These are phyloP conservation scores for Xylariaceae sp. DNA, from an alignment of 2,329 filamentous ascomycete genomes.

Conservation along the genomic window DNA sequence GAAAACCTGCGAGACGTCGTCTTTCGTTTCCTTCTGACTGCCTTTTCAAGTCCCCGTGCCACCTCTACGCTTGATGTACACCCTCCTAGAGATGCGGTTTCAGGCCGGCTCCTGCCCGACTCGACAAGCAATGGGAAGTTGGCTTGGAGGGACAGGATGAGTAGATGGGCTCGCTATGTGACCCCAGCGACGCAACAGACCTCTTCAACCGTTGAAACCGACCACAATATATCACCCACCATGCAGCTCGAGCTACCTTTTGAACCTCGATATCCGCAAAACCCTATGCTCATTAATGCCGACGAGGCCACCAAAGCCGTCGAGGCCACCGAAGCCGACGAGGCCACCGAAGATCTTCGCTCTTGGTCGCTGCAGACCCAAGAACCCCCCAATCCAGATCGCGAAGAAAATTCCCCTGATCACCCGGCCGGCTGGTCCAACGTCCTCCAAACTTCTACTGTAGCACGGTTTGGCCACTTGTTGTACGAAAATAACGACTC, in stretches of 20 bases:
- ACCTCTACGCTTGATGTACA: conserved; percentile 15
- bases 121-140: conserved; percentile 22
- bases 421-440: conserved; percentile 17
- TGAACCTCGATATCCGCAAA: too few species aligned
- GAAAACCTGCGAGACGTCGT: conserved; percentile 38
- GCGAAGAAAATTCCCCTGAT: too few species aligned
- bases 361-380: too few species aligned
- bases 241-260: conserved; percentile 13
- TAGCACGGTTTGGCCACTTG: conserved; percentile 44
- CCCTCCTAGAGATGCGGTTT: not conserved
- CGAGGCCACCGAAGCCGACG: too few species aligned
- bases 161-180: conserved; percentile 28
- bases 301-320: too few species aligned
- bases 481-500: too few species aligned
- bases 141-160: conserved; percentile 29
- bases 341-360: too few species aligned
- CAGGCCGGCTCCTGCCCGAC: conserved; percentile 26
- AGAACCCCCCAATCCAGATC: too few species aligned
- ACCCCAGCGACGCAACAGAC: too few species aligned
- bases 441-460: conserved; percentile 20
- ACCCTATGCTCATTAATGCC: too few species aligned
- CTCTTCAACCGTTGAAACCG: too few species aligned
- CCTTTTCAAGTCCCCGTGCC: conserved; percentile 16
- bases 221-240: too few species aligned
- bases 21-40: conserved; percentile 35